These are phyloP conservation scores for Trametes gibbosa DNA, from an alignment of 768 basidiomycete genomes.

Conservation along the genomic window DNA sequence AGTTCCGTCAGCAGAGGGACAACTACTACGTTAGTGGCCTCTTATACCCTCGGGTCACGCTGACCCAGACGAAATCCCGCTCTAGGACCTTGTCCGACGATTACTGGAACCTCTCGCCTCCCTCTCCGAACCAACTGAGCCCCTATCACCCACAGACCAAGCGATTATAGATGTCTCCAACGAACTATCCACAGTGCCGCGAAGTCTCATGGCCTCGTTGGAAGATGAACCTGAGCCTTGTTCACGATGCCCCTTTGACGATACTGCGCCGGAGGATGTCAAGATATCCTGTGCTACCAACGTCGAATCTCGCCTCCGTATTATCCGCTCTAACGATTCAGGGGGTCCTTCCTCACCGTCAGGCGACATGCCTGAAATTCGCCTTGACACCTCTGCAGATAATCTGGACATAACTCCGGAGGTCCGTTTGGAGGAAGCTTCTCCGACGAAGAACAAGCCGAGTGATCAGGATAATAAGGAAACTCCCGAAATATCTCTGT, in stretches of 20 bases:
- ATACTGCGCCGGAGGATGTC: constrained; percentile 42
- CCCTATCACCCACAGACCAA: constrained; percentile 43
- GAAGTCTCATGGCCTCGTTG: constrained; percentile 46
- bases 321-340: constrained; percentile 35
- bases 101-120: constrained; percentile 53
- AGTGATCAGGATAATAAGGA: not conserved
- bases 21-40: constrained; percentile 64
- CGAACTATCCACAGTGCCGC: constrained; percentile 55
- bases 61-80: constrained; percentile 10
- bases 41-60: not conserved
- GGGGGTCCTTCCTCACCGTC: constrained; percentile 19
- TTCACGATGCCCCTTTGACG: constrained; percentile 49
- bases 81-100: constrained; percentile 66
- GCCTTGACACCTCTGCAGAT: constrained; percentile 29
- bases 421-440: constrained; percentile 37
- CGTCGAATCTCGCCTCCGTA: constrained; percentile 52
- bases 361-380: constrained; percentile 39
- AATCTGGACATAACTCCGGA: constrained; percentile 36
- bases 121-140: constrained; percentile 41
- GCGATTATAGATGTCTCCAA: constrained; percentile 49
- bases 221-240: constrained; percentile 50
- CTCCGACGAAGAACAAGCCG: constrained; percentile 17
- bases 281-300: constrained; percentile 48
- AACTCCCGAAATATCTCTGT: constrained; percentile 34
- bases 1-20: constrained; percentile 58